Evolutionary conservation across 2,329 filamentous ascomycete genomes (phyloP).

Genomic region (Blastomyces emzantsi): DNA sequence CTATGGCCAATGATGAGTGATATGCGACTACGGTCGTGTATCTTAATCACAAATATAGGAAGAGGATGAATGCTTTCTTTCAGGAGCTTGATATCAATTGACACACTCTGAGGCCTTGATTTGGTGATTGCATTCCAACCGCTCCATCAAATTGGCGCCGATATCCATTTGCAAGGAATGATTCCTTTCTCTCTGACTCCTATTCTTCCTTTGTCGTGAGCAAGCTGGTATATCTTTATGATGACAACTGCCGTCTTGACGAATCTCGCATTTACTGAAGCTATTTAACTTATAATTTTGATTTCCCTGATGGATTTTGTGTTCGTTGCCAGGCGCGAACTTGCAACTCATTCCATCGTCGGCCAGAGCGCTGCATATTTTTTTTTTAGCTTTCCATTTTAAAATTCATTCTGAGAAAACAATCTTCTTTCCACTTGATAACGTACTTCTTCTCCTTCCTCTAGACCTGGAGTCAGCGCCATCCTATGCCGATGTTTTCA

Average conservation of each 20-base stretch:
- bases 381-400: not conserved
- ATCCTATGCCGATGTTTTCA: not conserved
- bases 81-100: constrained; percentile 5
- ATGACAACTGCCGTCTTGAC: not conserved
- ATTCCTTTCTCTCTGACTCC: not conserved
- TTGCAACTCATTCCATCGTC: not conserved
- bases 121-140: not conserved
- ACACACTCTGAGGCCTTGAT: constrained; percentile 6
- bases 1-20: constrained; percentile 9
- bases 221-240: not conserved
- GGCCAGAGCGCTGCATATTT: no score
- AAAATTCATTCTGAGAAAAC: not conserved
- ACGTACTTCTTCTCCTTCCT: not conserved
- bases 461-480: not conserved
- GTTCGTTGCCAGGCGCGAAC: not conserved
- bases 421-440: not conserved
- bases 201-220: not conserved
- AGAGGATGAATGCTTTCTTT: constrained; percentile 14
- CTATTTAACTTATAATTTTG: not conserved
- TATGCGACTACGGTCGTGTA: constrained; percentile 4
- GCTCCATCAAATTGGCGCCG: not conserved
- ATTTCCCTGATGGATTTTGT: not conserved
- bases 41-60: constrained; percentile 9
- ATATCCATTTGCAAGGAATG: not conserved
- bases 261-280: not conserved